phyloP scores from a whole-genome alignment of 2,329 filamentous ascomycete species.

The Colletotrichum sp. region DNA sequence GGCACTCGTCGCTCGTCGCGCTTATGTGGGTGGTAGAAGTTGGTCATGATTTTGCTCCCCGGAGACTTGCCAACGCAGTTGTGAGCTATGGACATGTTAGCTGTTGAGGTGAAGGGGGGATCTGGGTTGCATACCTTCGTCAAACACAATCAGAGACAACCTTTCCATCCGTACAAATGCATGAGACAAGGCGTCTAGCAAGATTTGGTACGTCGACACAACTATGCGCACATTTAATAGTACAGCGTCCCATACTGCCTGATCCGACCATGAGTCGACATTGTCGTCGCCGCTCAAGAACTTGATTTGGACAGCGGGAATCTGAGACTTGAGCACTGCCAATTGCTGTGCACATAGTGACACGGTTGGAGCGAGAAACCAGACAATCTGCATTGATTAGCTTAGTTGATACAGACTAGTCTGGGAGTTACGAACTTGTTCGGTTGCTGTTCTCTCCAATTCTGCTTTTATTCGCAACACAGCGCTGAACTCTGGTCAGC shows the following conservation, averaged over 20 bases:
- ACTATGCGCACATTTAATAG: constrained; percentile 72
- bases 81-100: constrained; percentile 61
- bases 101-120: neutral
- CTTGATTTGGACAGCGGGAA: constrained; percentile 63
- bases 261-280: constrained; percentile 75
- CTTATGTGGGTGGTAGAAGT: constrained; percentile 67
- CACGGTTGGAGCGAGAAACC: constrained; percentile 78
- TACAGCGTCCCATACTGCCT: constrained; percentile 69
- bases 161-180: constrained; percentile 71
- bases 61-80: constrained; percentile 71
- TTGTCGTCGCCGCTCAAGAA: constrained; percentile 72
- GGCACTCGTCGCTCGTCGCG: constrained; percentile 52
- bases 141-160: constrained; percentile 77
- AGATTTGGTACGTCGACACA: constrained; percentile 77
- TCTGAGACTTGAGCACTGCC: constrained; percentile 62
- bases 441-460: constrained; percentile 55
- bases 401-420: neutral
- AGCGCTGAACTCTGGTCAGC: constrained; percentile 53
- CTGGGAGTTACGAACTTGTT: constrained; percentile 54
- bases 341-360: constrained; percentile 71
- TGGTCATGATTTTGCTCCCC: constrained; percentile 73
- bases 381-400: constrained; percentile 57
- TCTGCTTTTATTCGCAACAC: constrained; percentile 71
- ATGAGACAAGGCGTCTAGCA: constrained; percentile 76
- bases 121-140: constrained; percentile 68